These are phyloP conservation scores for Larix kaempferi DNA, from an alignment of 75 land plant species.

Conservation along the genomic window DNA sequence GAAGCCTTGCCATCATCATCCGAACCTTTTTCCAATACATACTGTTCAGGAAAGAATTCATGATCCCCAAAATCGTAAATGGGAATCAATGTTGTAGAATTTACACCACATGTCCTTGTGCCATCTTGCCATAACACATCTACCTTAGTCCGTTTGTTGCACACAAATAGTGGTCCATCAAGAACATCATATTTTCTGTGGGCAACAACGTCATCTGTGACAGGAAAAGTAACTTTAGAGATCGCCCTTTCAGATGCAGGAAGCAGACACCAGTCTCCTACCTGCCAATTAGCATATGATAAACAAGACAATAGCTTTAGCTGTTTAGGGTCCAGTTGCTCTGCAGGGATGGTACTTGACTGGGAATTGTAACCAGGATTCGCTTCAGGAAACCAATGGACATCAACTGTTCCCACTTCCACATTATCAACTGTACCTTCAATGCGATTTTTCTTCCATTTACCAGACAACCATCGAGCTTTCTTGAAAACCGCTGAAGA, in stretches of 20 bases:
- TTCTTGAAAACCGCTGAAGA: conserved; percentile 72
- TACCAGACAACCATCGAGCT: conserved; percentile 47
- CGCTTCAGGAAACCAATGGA: conserved; percentile 85
- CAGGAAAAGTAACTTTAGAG: neutral
- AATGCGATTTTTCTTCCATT: conserved; percentile 77
- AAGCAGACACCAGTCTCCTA: conserved; percentile 80
- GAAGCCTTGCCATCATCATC: conserved; percentile 47
- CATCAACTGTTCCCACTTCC: conserved; percentile 54
- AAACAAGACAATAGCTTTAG: conserved; percentile 66
- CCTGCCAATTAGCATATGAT: conserved; percentile 80
- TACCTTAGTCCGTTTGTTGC: conserved; percentile 64
- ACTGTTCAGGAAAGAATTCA: too few relatives aligned
- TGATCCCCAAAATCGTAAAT: too few relatives aligned
- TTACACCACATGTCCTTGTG: conserved; percentile 32
- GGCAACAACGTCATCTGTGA: conserved; percentile 53
- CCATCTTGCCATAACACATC: conserved; percentile 97
- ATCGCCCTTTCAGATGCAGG: neutral
- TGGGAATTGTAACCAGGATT: conserved; percentile 44
- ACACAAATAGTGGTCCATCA: conserved; percentile 64
- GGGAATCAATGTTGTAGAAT: conserved; percentile 12
- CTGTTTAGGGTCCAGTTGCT: conserved; percentile 69
- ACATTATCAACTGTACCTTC: conserved; percentile 86
- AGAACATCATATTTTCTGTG: conserved; percentile 55
- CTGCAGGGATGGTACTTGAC: conserved; percentile 54
- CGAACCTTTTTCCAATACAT: conserved; percentile 58